These are phyloP conservation scores for Aegilops longissima DNA, from an alignment of 176 grass and related monocot genomes.

Conservation along the genomic window DNA sequence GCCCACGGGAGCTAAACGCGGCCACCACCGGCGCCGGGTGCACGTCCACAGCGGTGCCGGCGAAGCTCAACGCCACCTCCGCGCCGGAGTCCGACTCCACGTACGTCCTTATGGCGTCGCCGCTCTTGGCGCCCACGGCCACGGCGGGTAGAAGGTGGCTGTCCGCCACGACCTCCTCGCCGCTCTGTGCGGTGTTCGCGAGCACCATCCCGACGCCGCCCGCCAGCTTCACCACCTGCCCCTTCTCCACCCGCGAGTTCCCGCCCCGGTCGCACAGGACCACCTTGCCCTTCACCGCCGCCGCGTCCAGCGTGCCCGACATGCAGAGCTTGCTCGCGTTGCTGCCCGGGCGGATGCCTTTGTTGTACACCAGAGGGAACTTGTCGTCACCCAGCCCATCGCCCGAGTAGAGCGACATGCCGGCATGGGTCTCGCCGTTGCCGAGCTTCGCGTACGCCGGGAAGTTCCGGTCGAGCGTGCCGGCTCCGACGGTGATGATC, in stretches of 20 bases:
- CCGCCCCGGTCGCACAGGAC: constrained; percentile 77
- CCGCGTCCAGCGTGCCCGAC: constrained; percentile 56
- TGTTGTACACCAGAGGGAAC: constrained; percentile 64
- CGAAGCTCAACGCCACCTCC: constrained; percentile 49
- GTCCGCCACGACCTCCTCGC: constrained; percentile 81
- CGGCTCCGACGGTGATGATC: constrained; percentile 78
- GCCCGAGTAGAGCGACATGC: constrained; percentile 68
- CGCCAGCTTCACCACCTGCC: constrained; percentile 72
- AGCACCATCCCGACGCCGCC: constrained; percentile 87
- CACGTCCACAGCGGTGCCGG: constrained; percentile 69
- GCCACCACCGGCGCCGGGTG: constrained; percentile 83
- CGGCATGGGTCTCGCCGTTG: constrained; percentile 53
- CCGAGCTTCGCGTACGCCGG: constrained; percentile 57
- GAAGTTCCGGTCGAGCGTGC: constrained; percentile 70
- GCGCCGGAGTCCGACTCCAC: constrained; percentile 47
- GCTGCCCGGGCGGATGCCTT: constrained; percentile 56
- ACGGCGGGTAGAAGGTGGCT: constrained; percentile 78
- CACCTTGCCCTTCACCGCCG: constrained; percentile 73
- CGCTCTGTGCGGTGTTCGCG: constrained; percentile 64
- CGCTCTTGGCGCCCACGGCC: constrained; percentile 64
- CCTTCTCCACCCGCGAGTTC: constrained; percentile 75
- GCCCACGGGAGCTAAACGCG: constrained; percentile 89
- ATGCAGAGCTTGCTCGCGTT: constrained; percentile 79
- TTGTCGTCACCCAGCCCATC: constrained; percentile 42
- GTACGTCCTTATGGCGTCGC: constrained; percentile 58